Evolutionary conservation across 352 stramenopile genomes (phyloP).

Genomic region (Pythium graminicola): DNA sequence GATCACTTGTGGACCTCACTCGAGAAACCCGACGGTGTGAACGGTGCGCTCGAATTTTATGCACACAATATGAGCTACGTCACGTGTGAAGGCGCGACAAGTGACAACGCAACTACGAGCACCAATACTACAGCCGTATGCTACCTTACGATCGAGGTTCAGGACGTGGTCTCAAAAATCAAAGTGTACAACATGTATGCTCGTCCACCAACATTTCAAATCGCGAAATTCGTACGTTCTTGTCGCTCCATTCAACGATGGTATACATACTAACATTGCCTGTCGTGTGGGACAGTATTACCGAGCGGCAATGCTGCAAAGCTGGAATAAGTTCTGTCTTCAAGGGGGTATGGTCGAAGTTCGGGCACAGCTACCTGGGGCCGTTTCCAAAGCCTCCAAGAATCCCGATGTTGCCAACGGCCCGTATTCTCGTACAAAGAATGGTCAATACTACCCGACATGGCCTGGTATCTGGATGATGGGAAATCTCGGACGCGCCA

Average conservation of each 20-base stretch:
- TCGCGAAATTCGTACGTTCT: slow-evolving; percentile 40
- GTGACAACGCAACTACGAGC: slow-evolving; percentile 11
- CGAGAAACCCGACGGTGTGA: slow-evolving; percentile 65
- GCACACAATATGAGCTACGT: slow-evolving; percentile 57
- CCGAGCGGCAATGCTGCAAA: slow-evolving; percentile 85
- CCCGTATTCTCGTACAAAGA: not conserved
- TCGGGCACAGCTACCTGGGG: slow-evolving; percentile 73
- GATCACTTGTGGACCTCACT: slow-evolving; percentile 93
- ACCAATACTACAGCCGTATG: slow-evolving; percentile 27
- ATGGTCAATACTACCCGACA: slow-evolving; percentile 60
- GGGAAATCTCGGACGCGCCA: slow-evolving; percentile 93
- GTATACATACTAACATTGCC: not conserved
- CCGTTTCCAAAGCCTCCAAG: slow-evolving; percentile 34
- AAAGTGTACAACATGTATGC: slow-evolving; percentile 68
- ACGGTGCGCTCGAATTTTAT: slow-evolving; percentile 63
- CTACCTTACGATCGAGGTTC: slow-evolving; percentile 53
- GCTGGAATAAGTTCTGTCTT: slow-evolving; percentile 96
- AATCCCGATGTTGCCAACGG: slow-evolving; percentile 25
- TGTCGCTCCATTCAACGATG: not conserved
- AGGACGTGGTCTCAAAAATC: slow-evolving; percentile 47
- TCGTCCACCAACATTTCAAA: slow-evolving; percentile 44
- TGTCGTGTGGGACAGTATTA: too few relatives aligned
- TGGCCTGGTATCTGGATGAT: slow-evolving; percentile 96
- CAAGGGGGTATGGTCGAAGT: slow-evolving; percentile 92
- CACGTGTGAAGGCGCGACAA: slow-evolving; percentile 30